Evolutionary conservation across 163 green algal genomes (phyloP).

Genomic region (Smithsoniella earleae): DNA sequence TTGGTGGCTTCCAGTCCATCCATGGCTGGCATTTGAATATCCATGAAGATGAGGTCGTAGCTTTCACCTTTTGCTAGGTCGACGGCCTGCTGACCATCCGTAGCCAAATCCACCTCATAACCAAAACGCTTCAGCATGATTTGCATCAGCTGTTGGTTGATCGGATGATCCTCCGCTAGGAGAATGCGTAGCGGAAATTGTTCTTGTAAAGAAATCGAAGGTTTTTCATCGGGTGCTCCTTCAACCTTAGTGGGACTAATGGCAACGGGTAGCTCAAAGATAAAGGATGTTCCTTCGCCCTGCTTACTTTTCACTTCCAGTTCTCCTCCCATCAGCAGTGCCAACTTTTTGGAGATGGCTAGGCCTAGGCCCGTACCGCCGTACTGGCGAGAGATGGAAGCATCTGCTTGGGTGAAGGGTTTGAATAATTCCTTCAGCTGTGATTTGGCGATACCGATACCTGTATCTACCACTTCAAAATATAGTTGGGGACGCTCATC

Average conservation of each 20-base stretch:
- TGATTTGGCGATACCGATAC: conserved; percentile 56
- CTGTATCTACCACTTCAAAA: conserved; percentile 46
- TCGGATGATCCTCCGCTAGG: conserved; percentile 62
- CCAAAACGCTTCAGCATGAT: too few species aligned
- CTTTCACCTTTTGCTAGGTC: too few species aligned
- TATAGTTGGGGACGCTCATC: too few species aligned
- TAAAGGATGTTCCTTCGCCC: conserved; percentile 43
- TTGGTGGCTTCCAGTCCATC: conserved; percentile 49
- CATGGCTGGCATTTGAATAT: conserved; percentile 60
- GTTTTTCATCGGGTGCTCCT: too few species aligned
- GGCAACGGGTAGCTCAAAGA: conserved; percentile 41
- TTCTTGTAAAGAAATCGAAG: too few species aligned
- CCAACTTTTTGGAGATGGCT: conserved; percentile 55
- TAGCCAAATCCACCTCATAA: too few species aligned
- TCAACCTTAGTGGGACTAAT: too few species aligned
- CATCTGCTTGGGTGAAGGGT: too few species aligned
- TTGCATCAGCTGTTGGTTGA: conserved; percentile 50
- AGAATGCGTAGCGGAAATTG: conserved; percentile 52
- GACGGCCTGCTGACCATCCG: too few species aligned
- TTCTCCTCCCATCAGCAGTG: conserved; percentile 56
- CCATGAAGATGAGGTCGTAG: conserved; percentile 51
- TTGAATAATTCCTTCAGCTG: conserved; percentile 63
- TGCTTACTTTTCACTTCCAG: conserved; percentile 47
- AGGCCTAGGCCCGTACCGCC: conserved; percentile 66
- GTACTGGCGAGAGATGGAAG: conserved; percentile 58